phyloP scores from a whole-genome alignment of 257 asterid species.

The Solanum pinnatisectum region DNA sequence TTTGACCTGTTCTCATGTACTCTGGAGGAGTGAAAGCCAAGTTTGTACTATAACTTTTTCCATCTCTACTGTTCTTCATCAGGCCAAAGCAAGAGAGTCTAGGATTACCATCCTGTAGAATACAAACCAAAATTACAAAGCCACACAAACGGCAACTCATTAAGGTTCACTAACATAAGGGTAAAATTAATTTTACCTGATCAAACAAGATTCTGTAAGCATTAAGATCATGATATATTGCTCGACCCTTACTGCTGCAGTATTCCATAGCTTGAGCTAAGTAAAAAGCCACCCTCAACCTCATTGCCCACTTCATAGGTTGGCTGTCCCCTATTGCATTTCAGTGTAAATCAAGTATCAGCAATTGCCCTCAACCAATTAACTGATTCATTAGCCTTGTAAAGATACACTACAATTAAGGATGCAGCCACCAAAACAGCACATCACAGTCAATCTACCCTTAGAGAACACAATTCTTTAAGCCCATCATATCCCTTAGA shows the following conservation, averaged over 20 bases:
- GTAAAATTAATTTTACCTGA: conserved; percentile 18
- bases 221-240: conserved; percentile 41
- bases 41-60: conserved; percentile 46
- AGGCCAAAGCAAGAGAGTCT: conserved; percentile 50
- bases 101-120: conserved; percentile 38
- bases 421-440: not conserved
- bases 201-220: conserved; percentile 44
- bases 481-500: not conserved
- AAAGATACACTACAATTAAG: not conserved
- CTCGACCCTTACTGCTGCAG: conserved; percentile 37
- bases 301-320: conserved; percentile 52
- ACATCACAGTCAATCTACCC: not conserved
- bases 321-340: conserved; percentile 37
- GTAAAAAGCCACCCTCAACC: conserved; percentile 36
- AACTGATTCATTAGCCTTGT: not conserved
- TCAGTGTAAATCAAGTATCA: conserved; percentile 2
- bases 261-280: conserved; percentile 48
- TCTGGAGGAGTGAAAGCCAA: conserved; percentile 51
- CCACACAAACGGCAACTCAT: not conserved
- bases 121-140: not conserved
- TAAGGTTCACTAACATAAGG: not conserved
- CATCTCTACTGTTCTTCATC: conserved; percentile 51
- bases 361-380: not conserved
- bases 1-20: conserved; percentile 34
- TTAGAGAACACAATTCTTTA: not conserved